Conservation (phyloP, 495 filamentous ascomycete genomes). For the Trichoderma asperelloides region DNA sequence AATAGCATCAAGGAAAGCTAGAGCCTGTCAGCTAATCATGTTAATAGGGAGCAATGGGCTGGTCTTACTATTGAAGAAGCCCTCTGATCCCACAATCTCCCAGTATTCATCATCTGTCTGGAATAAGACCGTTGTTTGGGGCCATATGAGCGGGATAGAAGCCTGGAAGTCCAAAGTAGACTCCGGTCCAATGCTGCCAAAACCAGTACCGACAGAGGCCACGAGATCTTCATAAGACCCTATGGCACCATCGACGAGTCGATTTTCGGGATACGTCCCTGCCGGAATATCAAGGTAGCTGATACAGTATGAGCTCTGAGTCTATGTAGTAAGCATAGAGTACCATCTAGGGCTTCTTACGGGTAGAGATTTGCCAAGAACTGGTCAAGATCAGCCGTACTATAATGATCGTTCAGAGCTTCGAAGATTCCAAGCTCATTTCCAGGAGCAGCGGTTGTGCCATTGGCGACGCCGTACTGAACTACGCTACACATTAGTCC, state of each 20-base stretch:
- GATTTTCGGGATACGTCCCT: conserved; percentile 23
- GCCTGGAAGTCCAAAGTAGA: conserved; percentile 28
- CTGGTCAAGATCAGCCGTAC: conserved; percentile 49
- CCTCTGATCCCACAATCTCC: conserved; percentile 14
- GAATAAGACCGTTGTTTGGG: conserved; percentile 50
- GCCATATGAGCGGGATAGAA: conserved; percentile 39
- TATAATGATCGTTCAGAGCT: conserved; percentile 27
- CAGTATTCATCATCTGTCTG: conserved; percentile 50
- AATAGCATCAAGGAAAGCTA: conserved; percentile 38
- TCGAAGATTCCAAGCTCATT: conserved; percentile 32
- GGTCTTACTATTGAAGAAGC: background rate
- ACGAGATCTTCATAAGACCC: conserved; percentile 19
- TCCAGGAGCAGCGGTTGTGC: conserved; percentile 19
- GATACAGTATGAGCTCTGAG: background rate
- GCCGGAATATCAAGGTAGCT: conserved; percentile 22
- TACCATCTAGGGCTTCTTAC: background rate
- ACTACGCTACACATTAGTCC: conserved; percentile 11
- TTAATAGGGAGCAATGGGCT: too few relatives aligned
- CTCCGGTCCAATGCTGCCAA: conserved; percentile 19
- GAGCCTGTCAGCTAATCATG: background rate
- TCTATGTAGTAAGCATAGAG: too few relatives aligned
- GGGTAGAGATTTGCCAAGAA: conserved; percentile 47
- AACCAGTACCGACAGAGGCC: background rate
- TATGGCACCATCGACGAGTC: conserved; percentile 20
- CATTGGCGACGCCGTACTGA: conserved; percentile 26